Evolutionary conservation across 345 rosid genomes (phyloP).

Genomic region (Diplotaxis tenuifolia): DNA sequence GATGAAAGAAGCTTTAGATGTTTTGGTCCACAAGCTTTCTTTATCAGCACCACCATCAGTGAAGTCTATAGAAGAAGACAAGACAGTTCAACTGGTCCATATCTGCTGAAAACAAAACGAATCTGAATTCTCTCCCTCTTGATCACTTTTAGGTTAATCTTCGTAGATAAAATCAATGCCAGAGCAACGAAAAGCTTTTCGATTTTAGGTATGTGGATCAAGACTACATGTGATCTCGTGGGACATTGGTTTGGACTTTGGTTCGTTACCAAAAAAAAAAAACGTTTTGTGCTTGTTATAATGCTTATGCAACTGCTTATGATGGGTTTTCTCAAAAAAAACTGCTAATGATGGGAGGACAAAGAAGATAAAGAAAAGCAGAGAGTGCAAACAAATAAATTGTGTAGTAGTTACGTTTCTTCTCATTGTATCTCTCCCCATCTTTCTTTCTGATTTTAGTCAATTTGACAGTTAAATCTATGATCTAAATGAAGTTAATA

Average conservation of each 20-base stretch:
- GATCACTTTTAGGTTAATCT: too few species aligned
- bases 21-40: slow-evolving; percentile 47
- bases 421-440: slow-evolving; percentile 10
- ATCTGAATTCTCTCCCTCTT: background rate
- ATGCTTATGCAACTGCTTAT: slow-evolving; percentile 7
- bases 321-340: too few species aligned
- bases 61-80: slow-evolving; percentile 14
- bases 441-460: background rate
- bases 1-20: too few species aligned
- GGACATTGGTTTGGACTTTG: slow-evolving; percentile 2
- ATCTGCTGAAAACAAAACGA: slow-evolving; percentile 15
- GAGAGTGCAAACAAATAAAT: slow-evolving; percentile 21
- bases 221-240: slow-evolving; percentile 10
- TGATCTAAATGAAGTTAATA: background rate
- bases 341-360: too few species aligned
- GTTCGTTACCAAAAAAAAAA: background rate
- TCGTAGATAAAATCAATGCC: too few species aligned
- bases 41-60: slow-evolving; percentile 8
- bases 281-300: slow-evolving; percentile 6
- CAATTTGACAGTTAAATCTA: background rate
- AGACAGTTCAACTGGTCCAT: slow-evolving; percentile 1
- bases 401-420: background rate
- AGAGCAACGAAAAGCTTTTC: slow-evolving; percentile 7
- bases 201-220: background rate
- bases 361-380: background rate